phyloP scores from a whole-genome alignment of 192 early-diverging fungal genomes.

The Chytriomyces confervae region DNA sequence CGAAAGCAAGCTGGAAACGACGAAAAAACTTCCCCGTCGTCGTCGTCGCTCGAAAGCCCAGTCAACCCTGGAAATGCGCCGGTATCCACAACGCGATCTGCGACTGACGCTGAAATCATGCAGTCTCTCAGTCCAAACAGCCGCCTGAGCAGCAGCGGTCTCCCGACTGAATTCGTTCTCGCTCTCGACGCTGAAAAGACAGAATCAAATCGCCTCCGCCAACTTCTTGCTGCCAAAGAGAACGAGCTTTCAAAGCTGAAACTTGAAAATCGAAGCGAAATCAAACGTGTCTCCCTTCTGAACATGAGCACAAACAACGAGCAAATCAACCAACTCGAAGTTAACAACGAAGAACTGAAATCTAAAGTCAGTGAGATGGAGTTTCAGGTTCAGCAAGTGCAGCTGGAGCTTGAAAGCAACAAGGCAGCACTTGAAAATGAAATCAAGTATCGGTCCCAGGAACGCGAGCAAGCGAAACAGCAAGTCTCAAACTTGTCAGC shows the following conservation, averaged over 20 bases:
- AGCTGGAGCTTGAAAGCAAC: constrained; percentile 8
- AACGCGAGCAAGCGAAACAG: constrained; percentile 19
- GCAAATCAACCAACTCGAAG: constrained; percentile 23
- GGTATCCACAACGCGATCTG: background rate
- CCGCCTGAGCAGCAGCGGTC: constrained; percentile 17
- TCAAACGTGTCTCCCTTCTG: constrained; percentile 27
- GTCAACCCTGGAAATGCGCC: background rate
- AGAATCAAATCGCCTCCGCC: constrained; percentile 27
- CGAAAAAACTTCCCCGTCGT: background rate
- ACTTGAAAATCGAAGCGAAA: constrained; percentile 18
- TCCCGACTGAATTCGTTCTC: constrained; percentile 27
- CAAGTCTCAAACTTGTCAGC: constrained; percentile 10
- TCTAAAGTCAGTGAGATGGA: constrained; percentile 13
- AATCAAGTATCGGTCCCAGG: constrained; percentile 22
- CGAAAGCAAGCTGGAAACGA: constrained; percentile 7
- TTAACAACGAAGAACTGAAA: constrained; percentile 22
- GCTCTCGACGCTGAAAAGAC: constrained; percentile 26
- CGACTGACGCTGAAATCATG: constrained; percentile 1
- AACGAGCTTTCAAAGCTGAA: constrained; percentile 10
- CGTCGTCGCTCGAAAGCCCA: background rate
- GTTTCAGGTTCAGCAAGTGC: constrained; percentile 6
- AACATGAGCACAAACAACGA: constrained; percentile 13
- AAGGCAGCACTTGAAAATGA: constrained; percentile 21
- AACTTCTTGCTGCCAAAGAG: constrained; percentile 19
- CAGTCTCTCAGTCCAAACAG: background rate